A percentile compares a stretch with the other conserved stretches of the same genome.
These are phyloP conservation scores for Neoboletus brunneissimus DNA, from an alignment of 768 basidiomycete genomes.

Conservation along the genomic window DNA sequence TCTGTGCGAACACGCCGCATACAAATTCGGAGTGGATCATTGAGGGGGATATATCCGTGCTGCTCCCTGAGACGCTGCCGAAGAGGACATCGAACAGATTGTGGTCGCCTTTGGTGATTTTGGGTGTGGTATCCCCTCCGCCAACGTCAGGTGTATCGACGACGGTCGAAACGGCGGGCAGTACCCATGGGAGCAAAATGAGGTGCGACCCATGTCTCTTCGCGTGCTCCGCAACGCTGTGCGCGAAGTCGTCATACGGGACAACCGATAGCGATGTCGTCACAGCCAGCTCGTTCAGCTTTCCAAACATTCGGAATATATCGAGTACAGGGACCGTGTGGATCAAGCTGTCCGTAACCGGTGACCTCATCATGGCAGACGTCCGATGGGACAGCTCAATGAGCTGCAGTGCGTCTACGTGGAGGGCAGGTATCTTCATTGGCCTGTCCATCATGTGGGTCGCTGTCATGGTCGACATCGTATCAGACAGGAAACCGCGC, in stretches of 20 bases:
- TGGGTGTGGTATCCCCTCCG: slow-evolving; percentile 4
- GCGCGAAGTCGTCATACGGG: slow-evolving; percentile 68
- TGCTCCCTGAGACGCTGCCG: slow-evolving; percentile 20
- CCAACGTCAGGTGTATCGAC: slow-evolving; percentile 1
- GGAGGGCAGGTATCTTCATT: slow-evolving; percentile 32
- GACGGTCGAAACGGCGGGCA: slow-evolving; percentile 32
- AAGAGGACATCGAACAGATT: slow-evolving; percentile 79
- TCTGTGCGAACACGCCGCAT: slow-evolving; percentile 71
- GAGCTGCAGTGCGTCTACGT: slow-evolving; percentile 76
- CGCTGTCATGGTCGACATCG: slow-evolving; percentile 12
- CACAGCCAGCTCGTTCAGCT: slow-evolving; percentile 65
- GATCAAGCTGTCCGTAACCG: slow-evolving; percentile 63
- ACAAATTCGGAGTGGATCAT: slow-evolving; percentile 79
- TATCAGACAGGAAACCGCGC: slow-evolving; percentile 1
- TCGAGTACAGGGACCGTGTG: slow-evolving; percentile 69
- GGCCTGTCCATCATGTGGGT: neutral
- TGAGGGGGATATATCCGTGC: slow-evolving; percentile 43
- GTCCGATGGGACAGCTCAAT: slow-evolving; percentile 77
- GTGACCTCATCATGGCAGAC: slow-evolving; percentile 61
- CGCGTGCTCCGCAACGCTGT: slow-evolving; percentile 69
- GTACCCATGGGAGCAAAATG: slow-evolving; percentile 81
- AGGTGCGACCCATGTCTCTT: slow-evolving; percentile 58
- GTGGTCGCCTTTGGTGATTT: slow-evolving; percentile 14
- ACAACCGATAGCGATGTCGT: slow-evolving; percentile 70
- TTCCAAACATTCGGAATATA: slow-evolving; percentile 75